These are phyloP conservation scores for Jatropha podagrica DNA, from an alignment of 441 rosid genomes.

Conservation along the genomic window DNA sequence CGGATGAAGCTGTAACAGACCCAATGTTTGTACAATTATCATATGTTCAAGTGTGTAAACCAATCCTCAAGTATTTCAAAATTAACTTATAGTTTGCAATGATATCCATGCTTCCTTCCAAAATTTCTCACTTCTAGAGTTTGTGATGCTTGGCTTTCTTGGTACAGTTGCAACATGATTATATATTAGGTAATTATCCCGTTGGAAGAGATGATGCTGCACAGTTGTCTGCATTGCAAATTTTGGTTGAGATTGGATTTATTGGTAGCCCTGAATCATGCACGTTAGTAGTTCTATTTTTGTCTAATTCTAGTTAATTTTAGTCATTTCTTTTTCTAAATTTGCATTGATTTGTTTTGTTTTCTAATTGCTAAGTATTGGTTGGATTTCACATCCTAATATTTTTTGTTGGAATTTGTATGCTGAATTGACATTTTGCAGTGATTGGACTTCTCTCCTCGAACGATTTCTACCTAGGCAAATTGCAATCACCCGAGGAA, in stretches of 20 bases:
- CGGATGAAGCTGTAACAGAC: conserved; percentile 96
- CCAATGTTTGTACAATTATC: conserved; percentile 95
- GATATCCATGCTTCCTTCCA: conserved; percentile 7
- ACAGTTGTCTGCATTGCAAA: conserved; percentile 93
- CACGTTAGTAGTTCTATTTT: conserved; percentile 57
- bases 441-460: conserved; percentile 89
- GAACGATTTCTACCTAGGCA: conserved; percentile 93
- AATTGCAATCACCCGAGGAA: conserved; percentile 94
- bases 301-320: conserved; percentile 12
- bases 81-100: not conserved
- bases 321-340: conserved; percentile 6
- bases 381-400: conserved; percentile 12
- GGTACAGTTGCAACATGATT: conserved; percentile 95
- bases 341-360: conserved; percentile 6
- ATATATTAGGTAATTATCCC: conserved; percentile 92
- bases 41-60: conserved; percentile 83
- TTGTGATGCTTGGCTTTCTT: conserved; percentile 35
- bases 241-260: conserved; percentile 91
- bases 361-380: not conserved
- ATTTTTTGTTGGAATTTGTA: conserved; percentile 23
- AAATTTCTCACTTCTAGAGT: conserved; percentile 10
- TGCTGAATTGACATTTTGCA: conserved; percentile 33
- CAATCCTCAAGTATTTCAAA: conserved; percentile 7
- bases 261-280: conserved; percentile 86
- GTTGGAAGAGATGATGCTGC: conserved; percentile 99